A percentile compares a stretch with the other conserved stretches of the same genome.
Evolutionary conservation across 2,329 filamentous ascomycete species (phyloP).

Genomic region (Phialophora expanda): DNA sequence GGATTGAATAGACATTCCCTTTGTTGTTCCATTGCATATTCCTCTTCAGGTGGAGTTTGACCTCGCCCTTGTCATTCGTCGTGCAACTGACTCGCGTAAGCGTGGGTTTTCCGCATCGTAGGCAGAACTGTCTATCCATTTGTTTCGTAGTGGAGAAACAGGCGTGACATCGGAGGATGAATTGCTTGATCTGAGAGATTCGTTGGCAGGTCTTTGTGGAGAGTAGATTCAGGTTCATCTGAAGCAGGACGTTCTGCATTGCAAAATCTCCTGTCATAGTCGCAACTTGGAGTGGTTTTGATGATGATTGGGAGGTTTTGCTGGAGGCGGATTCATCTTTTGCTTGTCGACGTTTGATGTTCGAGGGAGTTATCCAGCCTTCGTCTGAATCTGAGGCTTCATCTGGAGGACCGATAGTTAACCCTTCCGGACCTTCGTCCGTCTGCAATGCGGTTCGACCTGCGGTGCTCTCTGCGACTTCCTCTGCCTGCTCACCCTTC

Average conservation of each 20-base stretch:
- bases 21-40: constrained; percentile 97
- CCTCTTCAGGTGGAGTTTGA: constrained; percentile 84
- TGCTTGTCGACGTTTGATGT: constrained; percentile 82
- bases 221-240: constrained; percentile 91
- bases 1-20: constrained; percentile 89
- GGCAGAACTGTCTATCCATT: constrained; percentile 89
- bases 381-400: constrained; percentile 57
- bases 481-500: neutral
- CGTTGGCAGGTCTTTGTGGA: constrained; percentile 74
- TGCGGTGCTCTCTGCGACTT: constrained; percentile 19
- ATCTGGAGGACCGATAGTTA: constrained; percentile 39
- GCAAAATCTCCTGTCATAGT: constrained; percentile 94
- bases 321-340: constrained; percentile 62
- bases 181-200: constrained; percentile 84
- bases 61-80: constrained; percentile 78
- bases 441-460: constrained; percentile 33
- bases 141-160: constrained; percentile 87
- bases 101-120: constrained; percentile 84
- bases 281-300: constrained; percentile 79
- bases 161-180: constrained; percentile 89
- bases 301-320: constrained; percentile 55
- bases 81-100: constrained; percentile 84
- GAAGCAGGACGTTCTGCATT: constrained; percentile 95
- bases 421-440: constrained; percentile 34
- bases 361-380: constrained; percentile 93